Percentiles rank a stretch among this genome's conserved stretches.
phyloP scores from a whole-genome alignment of 768 basidiomycete species.

The Pluteus cervinus region DNA sequence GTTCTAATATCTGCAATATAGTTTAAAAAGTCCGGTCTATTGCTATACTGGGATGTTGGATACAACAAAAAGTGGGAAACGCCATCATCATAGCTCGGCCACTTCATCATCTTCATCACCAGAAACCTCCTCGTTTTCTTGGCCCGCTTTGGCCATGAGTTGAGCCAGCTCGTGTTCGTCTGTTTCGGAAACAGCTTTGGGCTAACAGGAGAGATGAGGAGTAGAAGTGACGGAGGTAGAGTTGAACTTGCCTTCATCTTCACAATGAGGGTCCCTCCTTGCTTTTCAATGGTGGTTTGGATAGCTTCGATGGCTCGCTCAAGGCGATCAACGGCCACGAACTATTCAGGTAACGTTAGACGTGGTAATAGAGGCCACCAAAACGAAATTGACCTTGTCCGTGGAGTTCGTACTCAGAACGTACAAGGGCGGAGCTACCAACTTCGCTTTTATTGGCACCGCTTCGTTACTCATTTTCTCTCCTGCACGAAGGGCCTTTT shows the following conservation, averaged over 20 bases:
- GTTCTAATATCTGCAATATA: conserved; percentile 3
- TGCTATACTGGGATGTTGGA: too few relatives aligned
- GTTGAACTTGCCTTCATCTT: conserved; percentile 83
- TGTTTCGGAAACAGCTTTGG: conserved; percentile 95
- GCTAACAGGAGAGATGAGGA: conserved; percentile 38
- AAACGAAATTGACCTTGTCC: conserved; percentile 61
- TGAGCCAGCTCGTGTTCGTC: conserved; percentile 97
- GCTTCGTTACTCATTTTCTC: conserved; percentile 83
- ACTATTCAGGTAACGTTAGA: conserved; percentile 31
- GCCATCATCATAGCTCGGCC: too few relatives aligned
- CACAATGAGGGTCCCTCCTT: conserved; percentile 81
- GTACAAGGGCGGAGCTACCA: conserved; percentile 95
- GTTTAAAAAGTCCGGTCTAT: too few relatives aligned
- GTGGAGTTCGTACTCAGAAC: conserved; percentile 95
- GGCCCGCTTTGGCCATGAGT: conserved; percentile 91
- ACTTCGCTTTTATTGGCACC: conserved; percentile 94
- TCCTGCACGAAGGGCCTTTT: conserved; percentile 83
- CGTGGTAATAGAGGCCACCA: neutral
- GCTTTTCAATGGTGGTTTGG: conserved; percentile 73
- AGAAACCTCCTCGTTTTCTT: conserved; percentile 94
- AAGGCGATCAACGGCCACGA: conserved; percentile 85
- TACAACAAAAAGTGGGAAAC: too few relatives aligned
- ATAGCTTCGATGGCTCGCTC: conserved; percentile 93
- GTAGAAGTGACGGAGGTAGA: neutral
- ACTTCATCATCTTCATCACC: conserved; percentile 90